Conservation (phyloP, 2,329 filamentous ascomycete genomes). For the Calonectria hongkongensis region DNA sequence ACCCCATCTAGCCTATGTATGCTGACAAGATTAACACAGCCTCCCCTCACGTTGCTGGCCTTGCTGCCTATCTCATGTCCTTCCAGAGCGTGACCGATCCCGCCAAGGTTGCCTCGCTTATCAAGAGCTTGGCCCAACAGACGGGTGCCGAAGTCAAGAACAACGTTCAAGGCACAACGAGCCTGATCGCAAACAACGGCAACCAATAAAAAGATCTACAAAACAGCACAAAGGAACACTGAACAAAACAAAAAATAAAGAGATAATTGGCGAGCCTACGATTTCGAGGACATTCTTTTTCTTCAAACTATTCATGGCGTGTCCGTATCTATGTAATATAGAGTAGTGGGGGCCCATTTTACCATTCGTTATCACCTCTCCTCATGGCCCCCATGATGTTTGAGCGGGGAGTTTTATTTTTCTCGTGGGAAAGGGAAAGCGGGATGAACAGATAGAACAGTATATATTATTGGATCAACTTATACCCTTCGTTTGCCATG, state of each 20-base stretch:
- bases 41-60: slow-evolving; percentile 79
- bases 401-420: slow-evolving; percentile 28
- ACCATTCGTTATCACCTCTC: slow-evolving; percentile 33
- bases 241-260: slow-evolving; percentile 8
- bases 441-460: slow-evolving; percentile 38
- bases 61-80: slow-evolving; percentile 80
- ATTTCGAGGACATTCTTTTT: slow-evolving; percentile 44
- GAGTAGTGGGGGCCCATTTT: slow-evolving; percentile 41
- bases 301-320: slow-evolving; percentile 43
- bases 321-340: slow-evolving; percentile 52
- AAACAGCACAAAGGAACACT: slow-evolving; percentile 13
- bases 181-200: slow-evolving; percentile 75
- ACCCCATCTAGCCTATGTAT: slow-evolving; percentile 8
- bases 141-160: slow-evolving; percentile 66
- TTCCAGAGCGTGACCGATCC: slow-evolving; percentile 69
- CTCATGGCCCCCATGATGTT: slow-evolving; percentile 33
- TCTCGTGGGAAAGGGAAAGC: slow-evolving; percentile 33
- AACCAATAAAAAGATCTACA: slow-evolving; percentile 52
- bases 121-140: slow-evolving; percentile 71
- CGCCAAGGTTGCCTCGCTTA: slow-evolving; percentile 64
- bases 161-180: slow-evolving; percentile 68
- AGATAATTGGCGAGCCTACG: slow-evolving; percentile 45
- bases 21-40: slow-evolving; percentile 61
- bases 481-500: slow-evolving; percentile 21
- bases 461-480: slow-evolving; percentile 38